Conservation (phyloP, 2,329 filamentous ascomycete genomes). For the Diaporthe ilicicola region DNA sequence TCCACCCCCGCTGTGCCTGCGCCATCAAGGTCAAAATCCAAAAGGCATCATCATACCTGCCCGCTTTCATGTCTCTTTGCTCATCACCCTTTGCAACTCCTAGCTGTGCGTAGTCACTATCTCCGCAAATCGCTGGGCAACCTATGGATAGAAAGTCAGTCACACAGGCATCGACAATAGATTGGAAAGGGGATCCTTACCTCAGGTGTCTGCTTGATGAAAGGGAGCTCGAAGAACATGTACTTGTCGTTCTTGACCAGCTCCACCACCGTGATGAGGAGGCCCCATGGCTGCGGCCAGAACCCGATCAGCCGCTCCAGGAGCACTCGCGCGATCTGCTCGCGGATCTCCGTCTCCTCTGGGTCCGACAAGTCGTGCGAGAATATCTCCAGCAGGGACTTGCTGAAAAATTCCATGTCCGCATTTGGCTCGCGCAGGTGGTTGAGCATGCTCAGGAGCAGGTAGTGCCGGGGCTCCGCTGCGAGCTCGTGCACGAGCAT, state of each 20-base stretch:
- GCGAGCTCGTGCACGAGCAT: constrained; percentile 79
- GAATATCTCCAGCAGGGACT: constrained; percentile 85
- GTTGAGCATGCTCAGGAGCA: constrained; percentile 86
- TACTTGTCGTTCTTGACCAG: constrained; percentile 91
- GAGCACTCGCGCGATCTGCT: constrained; percentile 89
- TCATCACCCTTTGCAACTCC: background rate
- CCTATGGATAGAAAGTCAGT: background rate
- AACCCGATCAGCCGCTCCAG: constrained; percentile 88
- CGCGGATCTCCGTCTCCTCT: constrained; percentile 82
- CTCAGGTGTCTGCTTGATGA: constrained; percentile 89
- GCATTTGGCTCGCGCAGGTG: constrained; percentile 90
- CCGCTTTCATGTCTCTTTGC: background rate
- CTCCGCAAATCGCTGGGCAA: constrained; percentile 24
- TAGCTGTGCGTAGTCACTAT: constrained; percentile 24
- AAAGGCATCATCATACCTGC: background rate
- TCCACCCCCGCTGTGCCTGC: background rate
- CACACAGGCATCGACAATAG: fast-evolving
- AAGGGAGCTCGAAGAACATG: constrained; percentile 90
- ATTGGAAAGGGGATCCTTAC: constrained; percentile 55
- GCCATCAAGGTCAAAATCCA: background rate
- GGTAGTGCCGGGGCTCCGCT: constrained; percentile 83
- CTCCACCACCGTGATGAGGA: constrained; percentile 88
- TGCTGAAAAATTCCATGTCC: constrained; percentile 92
- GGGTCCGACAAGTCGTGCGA: constrained; percentile 76
- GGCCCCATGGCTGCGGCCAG: constrained; percentile 94